A percentile compares a stretch with the other conserved stretches of the same genome.
Evolutionary conservation across 129 eudicot species (phyloP).

Genomic region (Flaveria bidentis): DNA sequence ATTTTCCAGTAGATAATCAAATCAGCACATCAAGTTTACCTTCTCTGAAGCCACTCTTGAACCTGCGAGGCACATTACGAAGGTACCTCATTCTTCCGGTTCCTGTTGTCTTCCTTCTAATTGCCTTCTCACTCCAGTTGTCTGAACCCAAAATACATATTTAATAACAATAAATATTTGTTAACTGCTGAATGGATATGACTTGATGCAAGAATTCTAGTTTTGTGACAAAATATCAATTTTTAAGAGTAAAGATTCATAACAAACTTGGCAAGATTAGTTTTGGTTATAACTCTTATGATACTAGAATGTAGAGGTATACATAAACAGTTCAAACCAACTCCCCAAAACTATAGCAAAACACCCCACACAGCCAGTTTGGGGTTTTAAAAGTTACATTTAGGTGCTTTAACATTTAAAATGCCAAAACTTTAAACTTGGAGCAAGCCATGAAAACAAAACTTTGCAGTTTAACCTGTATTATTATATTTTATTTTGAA

Average conservation of each 20-base stretch:
- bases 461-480: not conserved
- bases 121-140: conserved; percentile 60
- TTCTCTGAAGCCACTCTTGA: conserved; percentile 68
- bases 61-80: conserved; percentile 68
- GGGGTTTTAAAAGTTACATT: not conserved
- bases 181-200: not conserved
- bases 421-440: not conserved
- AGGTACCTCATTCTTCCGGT: conserved; percentile 74
- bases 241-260: too few species aligned
- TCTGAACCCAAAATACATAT: conserved; percentile 14
- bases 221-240: too few species aligned
- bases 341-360: too few species aligned
- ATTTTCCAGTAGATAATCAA: not conserved
- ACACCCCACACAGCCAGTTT: not conserved
- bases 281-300: too few species aligned
- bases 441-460: not conserved
- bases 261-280: too few species aligned
- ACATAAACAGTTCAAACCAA: too few species aligned
- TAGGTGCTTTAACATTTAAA: too few species aligned
- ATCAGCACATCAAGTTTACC: conserved; percentile 31
- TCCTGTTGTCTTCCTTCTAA: conserved; percentile 69
- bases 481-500: too few species aligned
- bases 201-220: not conserved
- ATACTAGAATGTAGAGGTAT: too few species aligned
- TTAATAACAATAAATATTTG: not conserved